Base-by-base conservation (phyloP, 768 basidiomycete genomes). In the Peribolospora kevripleyi region DNA sequence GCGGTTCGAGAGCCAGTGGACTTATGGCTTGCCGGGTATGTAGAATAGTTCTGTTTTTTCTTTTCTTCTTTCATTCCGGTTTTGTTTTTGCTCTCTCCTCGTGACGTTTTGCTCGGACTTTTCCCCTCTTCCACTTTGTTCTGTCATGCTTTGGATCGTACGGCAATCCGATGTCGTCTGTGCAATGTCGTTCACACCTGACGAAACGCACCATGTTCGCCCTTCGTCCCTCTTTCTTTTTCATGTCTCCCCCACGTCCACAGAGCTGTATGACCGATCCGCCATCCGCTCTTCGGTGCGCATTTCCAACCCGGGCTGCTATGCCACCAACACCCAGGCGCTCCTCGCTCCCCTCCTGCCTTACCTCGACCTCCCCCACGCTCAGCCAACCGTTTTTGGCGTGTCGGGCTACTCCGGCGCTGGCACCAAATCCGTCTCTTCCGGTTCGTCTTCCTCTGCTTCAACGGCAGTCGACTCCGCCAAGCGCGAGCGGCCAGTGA, bases 21-120 rank as follows among this genome's bases (percentile, higher is more conserved):
- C 83, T 60, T 98, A 98, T 66, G 93, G 93, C 62, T 78, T 98
- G 69, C 93, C 93, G 68, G 91, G 91, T 98, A 76, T 85, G 87
- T 71, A 53, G 55, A 49, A 40, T 51, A 43, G 53, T 54, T 50
- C 36, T 25, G 25, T 51, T 53, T 46, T 42, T 52, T 52, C 42
- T 43, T 10, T 10, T 6, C 25, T 25, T 25, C 25, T 25, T 25
- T 25, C 25, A 25, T 36, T 36, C 41, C n/a, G 8, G 37, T 36
- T 39, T 52, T 14, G 5, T 43, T 42, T 52, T 52, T 42, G 13
- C 25, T 41, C 51, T 41, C 14, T 52, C 41, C 45, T n/a, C 42
- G 42, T 25, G 42, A 52, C 51, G 25, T 25, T 37, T n/a, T 48
- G 36, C 46, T 37, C 42, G 25, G 54, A 54, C 9, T 10, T 50